phyloP scores from a whole-genome alignment of 2,329 filamentous ascomycete genomes.

The Exophiala alcalophila region DNA sequence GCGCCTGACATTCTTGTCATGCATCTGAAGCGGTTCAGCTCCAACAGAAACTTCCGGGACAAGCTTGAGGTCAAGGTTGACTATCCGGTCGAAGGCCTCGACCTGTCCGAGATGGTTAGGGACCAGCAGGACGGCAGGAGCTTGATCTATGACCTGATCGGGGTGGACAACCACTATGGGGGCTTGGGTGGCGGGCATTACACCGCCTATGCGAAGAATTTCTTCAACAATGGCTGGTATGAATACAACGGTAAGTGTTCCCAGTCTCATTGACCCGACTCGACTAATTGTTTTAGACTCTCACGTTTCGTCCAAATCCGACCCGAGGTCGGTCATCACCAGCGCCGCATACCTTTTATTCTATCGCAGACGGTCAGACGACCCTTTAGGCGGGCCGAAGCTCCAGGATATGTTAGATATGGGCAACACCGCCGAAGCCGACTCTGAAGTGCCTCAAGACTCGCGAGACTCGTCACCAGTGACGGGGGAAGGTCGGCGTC shows the following conservation, averaged over 20 bases:
- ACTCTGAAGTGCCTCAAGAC: constrained; percentile 43
- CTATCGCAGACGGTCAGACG: constrained; percentile 79
- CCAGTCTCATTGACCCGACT: neutral
- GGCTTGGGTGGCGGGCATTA: constrained; percentile 94
- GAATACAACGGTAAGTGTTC: constrained; percentile 80
- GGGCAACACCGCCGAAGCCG: constrained; percentile 51
- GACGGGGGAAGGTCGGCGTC: constrained; percentile 81
- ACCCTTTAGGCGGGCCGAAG: constrained; percentile 73
- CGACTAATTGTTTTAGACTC: constrained; percentile 59
- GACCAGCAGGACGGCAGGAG: constrained; percentile 76
- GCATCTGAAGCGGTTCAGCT: constrained; percentile 93
- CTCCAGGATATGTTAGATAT: constrained; percentile 70
- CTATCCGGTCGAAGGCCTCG: constrained; percentile 83
- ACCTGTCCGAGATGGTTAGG: constrained; percentile 75
- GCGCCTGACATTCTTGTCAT: constrained; percentile 91
- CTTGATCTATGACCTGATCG: constrained; percentile 88
- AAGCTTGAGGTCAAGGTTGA: constrained; percentile 90
- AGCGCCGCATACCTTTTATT: constrained; percentile 87
- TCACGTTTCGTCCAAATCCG: constrained; percentile 60
- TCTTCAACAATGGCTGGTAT: constrained; percentile 85
- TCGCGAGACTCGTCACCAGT: constrained; percentile 48
- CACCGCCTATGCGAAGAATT: constrained; percentile 91
- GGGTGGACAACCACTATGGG: constrained; percentile 92
- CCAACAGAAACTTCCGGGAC: constrained; percentile 74
- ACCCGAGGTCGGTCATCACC: constrained; percentile 65